Conservation (phyloP, 768 basidiomycete genomes). For the Mycena leptocephala region DNA sequence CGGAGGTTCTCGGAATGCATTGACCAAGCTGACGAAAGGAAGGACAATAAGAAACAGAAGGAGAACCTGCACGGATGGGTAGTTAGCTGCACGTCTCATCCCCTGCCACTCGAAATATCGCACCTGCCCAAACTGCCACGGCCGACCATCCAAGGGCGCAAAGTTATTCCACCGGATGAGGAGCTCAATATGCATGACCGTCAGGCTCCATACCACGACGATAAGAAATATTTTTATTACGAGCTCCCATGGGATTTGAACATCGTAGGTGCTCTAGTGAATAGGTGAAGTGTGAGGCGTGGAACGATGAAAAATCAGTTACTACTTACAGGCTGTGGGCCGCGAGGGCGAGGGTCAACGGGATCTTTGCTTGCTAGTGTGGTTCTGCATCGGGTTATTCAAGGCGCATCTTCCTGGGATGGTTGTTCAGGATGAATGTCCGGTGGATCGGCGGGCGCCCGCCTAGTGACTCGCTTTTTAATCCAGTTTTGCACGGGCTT, state of each 20-base stretch:
- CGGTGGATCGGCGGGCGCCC: background rate
- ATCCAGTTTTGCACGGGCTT: constrained; percentile 5
- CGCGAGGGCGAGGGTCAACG: too few relatives aligned
- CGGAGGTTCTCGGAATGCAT: constrained; percentile 23
- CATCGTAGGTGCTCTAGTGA: constrained; percentile 24
- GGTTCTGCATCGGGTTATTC: too few relatives aligned
- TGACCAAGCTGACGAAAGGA: constrained; percentile 29
- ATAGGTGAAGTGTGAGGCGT: too few relatives aligned
- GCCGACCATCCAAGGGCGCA: background rate
- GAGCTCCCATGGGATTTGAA: constrained; percentile 32
- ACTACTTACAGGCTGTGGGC: background rate
- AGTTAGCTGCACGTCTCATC: background rate
- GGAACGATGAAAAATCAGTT: background rate
- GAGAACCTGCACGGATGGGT: constrained; percentile 23
- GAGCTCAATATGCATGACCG: constrained; percentile 40
- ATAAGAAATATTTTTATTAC: constrained; percentile 30
- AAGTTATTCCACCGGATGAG: constrained; percentile 33
- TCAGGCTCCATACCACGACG: constrained; percentile 31
- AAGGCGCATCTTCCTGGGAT: too few relatives aligned
- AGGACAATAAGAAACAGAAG: constrained; percentile 37
- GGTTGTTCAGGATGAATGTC: too few relatives aligned
- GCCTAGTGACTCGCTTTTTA: background rate
- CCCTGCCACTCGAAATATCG: background rate
- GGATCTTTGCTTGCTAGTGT: too few relatives aligned
- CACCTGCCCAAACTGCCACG: constrained; percentile 40